Evolutionary conservation across 2,329 filamentous ascomycete genomes (phyloP), one percentile per base, ranked within the genome.

Genomic region (Botryotinia narcissicola): DNA sequence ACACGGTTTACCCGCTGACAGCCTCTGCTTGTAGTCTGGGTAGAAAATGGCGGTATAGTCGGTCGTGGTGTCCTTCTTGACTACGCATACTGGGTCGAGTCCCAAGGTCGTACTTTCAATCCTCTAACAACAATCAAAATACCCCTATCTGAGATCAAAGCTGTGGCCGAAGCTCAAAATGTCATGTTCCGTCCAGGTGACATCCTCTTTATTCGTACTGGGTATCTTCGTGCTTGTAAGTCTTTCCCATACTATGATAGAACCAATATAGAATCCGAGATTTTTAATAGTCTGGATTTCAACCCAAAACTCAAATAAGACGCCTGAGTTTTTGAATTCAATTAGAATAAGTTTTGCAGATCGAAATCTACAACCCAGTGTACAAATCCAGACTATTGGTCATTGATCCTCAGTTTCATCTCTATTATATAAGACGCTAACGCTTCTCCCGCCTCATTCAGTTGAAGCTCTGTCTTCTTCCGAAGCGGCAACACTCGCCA

Each of bases 71-170:
- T 88, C 3, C 80, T 88, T 0, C 79, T 88, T 0, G 88, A 90
- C 78, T 89, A 86, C 71, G 70, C 71, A 25, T 42, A 64, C 16
- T 93, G 90, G 86, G 89, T 90, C 2, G 83, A 84, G 29, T 82
- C 82, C 54, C 85, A 89, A 63, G 86, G 85, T 48, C 86, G 91
- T 71, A 77, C 84, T 66, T 88, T 88, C 54, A 85, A 91, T 73
- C 82, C 89, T 2, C 85, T 87, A 75, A 89, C 87, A 54, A 76
- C 64, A 16, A 76, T 71, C 8, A 70, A 75, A 35, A 81, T 81
- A 59, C 68, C 79, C 2, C 70, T 80, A 9, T 74, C 75, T 1
- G 74, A 82, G 2, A 74, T 84, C 12, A 78, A 82, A 71, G 78
- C 80, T 2, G 81, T 85, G 73, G 74, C 82, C 0, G 70, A 75